phyloP scores from a whole-genome alignment of 768 basidiomycete genomes.

The Pleurotus djamor region DNA sequence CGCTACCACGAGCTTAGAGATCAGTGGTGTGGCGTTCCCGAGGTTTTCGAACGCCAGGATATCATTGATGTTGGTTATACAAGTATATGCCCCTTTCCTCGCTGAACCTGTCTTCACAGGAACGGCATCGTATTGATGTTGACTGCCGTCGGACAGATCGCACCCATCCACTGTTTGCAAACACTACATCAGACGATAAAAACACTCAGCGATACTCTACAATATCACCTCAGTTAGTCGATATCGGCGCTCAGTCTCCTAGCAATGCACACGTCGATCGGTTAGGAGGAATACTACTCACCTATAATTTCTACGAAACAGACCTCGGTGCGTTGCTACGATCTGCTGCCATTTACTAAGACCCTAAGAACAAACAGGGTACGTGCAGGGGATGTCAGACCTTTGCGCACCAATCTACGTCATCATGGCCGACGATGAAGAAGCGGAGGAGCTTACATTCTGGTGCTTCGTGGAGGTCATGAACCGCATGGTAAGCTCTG shows the following conservation, averaged over 20 bases:
- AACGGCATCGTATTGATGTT: conserved; percentile 93
- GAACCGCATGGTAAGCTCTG: conserved; percentile 81
- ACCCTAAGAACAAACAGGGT: conserved; percentile 46
- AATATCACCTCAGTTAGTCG: conserved; percentile 71
- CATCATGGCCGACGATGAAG: conserved; percentile 72
- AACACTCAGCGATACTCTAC: conserved; percentile 56
- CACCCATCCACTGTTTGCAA: conserved; percentile 85
- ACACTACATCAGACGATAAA: conserved; percentile 47
- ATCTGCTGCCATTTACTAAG: not conserved
- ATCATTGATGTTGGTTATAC: conserved; percentile 63
- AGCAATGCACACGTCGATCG: conserved; percentile 91
- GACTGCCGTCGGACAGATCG: conserved; percentile 97
- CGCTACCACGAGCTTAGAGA: conserved; percentile 70
- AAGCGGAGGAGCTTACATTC: conserved; percentile 78
- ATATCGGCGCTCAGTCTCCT: conserved; percentile 85
- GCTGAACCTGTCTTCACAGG: conserved; percentile 34
- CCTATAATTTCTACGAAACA: conserved; percentile 89
- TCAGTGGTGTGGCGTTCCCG: conserved; percentile 82
- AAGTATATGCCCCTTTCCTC: conserved; percentile 11
- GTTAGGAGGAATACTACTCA: conserved; percentile 82
- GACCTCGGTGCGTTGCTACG: conserved; percentile 64
- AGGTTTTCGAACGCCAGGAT: conserved; percentile 78
- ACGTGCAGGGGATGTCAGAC: conserved; percentile 99
- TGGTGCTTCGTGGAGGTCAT: conserved; percentile 97
- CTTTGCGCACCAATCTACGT: conserved; percentile 93